Base-by-base conservation (phyloP, 805 yeast genomes). In the Candida coleopterorum region DNA sequence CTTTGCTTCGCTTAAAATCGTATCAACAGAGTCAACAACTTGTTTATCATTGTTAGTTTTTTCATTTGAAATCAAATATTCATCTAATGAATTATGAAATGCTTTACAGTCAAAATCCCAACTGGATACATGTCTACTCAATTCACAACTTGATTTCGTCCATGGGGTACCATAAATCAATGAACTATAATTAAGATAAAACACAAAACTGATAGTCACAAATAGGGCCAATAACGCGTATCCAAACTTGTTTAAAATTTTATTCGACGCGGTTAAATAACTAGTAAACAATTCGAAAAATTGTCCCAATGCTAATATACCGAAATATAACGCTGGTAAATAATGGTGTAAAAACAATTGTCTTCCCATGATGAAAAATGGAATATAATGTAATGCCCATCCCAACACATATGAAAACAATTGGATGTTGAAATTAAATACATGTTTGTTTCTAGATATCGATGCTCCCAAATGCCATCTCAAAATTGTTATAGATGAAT, bases 291-390 rank as follows among this genome's bases (percentile, higher is more conserved):
- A 59, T 45, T 81, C 85, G 32, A 79, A 61, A 37, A 72, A 64
- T 43, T 83, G 89, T n/a, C 84, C 85, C 35, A 86, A 64, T 2
- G 82, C 85, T 45, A 86, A 68, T 37, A 85, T 69, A 32, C 87
- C 93, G 61, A 93, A 93, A 65, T 87, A 93, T 36, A 86, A 74
- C 2, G 97, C 86, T 39, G 96, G 97, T 47, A 93, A 64, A 60
- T 90, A 90, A 61, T 89, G 97, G 60, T 89, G 97, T 56, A 89
- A 68, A 68, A 90, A 89, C 62, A 89, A 62, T 64, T 89, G 97
- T 64, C 97, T 79, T 17, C 80, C 88, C 97, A 89, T 89, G 40
- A 89, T 65, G 62, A 75, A 81, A 36, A 85, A 84, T 47, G 95
- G 94, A 37, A 70, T 55, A 54, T 75, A 81, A 58, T 86, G 95